These are phyloP conservation scores for Monosporozyma siamensis DNA, from an alignment of 805 yeast species.

Conservation along the genomic window DNA sequence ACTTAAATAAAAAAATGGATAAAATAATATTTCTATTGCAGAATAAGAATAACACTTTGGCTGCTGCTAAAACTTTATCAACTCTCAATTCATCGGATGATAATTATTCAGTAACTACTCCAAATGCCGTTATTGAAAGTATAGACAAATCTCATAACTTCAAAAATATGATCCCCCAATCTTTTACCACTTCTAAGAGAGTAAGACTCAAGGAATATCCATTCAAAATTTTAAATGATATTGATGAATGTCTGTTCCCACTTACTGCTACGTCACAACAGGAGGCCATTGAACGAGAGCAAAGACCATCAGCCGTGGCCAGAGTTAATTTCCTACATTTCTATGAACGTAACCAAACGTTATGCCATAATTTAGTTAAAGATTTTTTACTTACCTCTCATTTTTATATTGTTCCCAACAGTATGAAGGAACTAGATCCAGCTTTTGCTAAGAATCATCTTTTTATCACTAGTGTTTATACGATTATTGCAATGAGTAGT, in stretches of 20 bases:
- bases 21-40: constrained; percentile 8
- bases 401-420: constrained; percentile 56
- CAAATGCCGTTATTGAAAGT: not conserved
- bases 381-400: constrained; percentile 45
- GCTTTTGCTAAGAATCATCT: constrained; percentile 43
- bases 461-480: constrained; percentile 46
- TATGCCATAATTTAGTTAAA: constrained; percentile 38
- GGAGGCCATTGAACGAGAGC: constrained; percentile 25
- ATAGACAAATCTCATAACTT: not conserved
- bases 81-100: constrained; percentile 9
- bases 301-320: constrained; percentile 31
- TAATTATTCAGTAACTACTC: too few species aligned
- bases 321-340: constrained; percentile 39
- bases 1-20: constrained; percentile 17
- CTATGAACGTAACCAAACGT: constrained; percentile 34
- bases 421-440: constrained; percentile 39
- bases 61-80: not conserved
- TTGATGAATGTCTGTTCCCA: constrained; percentile 35
- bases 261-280: constrained; percentile 20
- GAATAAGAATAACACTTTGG: not conserved
- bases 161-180: not conserved
- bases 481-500: constrained; percentile 45
- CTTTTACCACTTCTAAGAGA: constrained; percentile 1
- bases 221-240: constrained; percentile 29
- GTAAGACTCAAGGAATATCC: constrained; percentile 31